phyloP scores from a whole-genome alignment of 1,284 basidiomycete species.

The Puccinia coronata region DNA sequence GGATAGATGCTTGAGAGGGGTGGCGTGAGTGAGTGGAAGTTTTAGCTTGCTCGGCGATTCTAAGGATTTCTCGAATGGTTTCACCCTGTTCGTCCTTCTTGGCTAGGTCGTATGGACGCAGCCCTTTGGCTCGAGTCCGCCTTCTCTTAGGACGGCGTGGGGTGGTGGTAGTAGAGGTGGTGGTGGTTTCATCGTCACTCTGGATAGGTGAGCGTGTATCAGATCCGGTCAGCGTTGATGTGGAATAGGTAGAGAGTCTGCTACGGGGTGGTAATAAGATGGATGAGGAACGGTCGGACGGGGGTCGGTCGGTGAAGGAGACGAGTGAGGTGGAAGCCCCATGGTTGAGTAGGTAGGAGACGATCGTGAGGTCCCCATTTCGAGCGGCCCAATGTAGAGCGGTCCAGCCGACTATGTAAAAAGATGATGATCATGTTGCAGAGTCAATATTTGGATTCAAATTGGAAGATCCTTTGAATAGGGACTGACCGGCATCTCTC shows the following conservation, averaged over 20 bases:
- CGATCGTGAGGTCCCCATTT: slow-evolving; percentile 81
- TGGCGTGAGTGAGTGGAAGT: slow-evolving; percentile 13
- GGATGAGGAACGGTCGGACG: slow-evolving; percentile 58
- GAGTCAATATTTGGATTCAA: no score
- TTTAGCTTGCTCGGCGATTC: slow-evolving; percentile 42
- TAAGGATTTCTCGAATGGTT: slow-evolving; percentile 39
- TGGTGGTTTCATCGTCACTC: background rate
- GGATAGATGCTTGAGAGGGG: slow-evolving; percentile 32
- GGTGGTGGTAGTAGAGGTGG: background rate
- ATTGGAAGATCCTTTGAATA: no score
- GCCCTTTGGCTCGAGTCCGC: slow-evolving; percentile 8
- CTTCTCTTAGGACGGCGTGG: slow-evolving; percentile 13
- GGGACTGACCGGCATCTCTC: slow-evolving; percentile 45
- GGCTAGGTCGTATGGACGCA: slow-evolving; percentile 41
- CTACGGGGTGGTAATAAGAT: background rate
- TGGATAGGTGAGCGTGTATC: background rate
- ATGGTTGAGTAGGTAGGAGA: slow-evolving; percentile 87
- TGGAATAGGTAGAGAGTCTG: background rate
- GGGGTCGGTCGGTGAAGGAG: slow-evolving; percentile 74
- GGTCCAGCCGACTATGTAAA: slow-evolving; percentile 78
- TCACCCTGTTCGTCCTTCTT: slow-evolving; percentile 46
- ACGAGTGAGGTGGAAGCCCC: slow-evolving; percentile 76
- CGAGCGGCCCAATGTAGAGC: slow-evolving; percentile 91
- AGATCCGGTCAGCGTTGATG: slow-evolving; percentile 3
- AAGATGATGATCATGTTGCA: no score